Percentiles rank a stretch among this genome's conserved stretches.
These are phyloP conservation scores for Blastobotrys persicus DNA, from an alignment of 1,139 yeast species.

Conservation along the genomic window DNA sequence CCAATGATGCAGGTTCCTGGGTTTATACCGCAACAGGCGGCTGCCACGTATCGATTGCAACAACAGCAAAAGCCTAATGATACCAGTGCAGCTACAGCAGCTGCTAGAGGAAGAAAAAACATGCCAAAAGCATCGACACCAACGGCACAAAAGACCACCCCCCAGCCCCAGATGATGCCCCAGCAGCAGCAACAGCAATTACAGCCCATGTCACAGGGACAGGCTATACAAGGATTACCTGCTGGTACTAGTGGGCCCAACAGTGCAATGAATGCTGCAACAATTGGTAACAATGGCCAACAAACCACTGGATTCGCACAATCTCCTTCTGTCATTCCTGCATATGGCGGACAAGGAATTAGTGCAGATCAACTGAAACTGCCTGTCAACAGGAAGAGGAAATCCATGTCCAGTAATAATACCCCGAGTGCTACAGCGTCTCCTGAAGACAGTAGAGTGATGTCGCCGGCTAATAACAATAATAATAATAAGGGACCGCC, in stretches of 20 bases:
- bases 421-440: constrained; percentile 23
- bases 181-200: constrained; percentile 2
- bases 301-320: constrained; percentile 12
- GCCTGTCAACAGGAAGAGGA: constrained; percentile 32
- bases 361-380: constrained; percentile 34
- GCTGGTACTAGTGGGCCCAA: not conserved
- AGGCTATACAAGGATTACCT: not conserved
- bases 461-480: constrained; percentile 1
- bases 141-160: constrained; percentile 1
- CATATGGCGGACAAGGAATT: constrained; percentile 30
- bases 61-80: constrained; percentile 11
- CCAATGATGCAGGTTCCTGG: constrained; percentile 7
- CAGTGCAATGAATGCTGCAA: not conserved
- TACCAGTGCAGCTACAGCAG: constrained; percentile 9
- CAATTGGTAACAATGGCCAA: not conserved
- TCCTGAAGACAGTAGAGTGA: constrained; percentile 23
- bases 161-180: constrained; percentile 3
- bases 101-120: constrained; percentile 14
- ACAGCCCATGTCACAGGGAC: constrained; percentile 3
- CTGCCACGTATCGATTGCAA: constrained; percentile 9
- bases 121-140: constrained; percentile 10
- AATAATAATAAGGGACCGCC: constrained; percentile 22
- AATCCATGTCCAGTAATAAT: constrained; percentile 18
- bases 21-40: constrained; percentile 8
- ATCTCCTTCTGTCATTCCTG: constrained; percentile 31